These are phyloP conservation scores for Gossypium mustelinum DNA, from an alignment of 345 rosid genomes.

Conservation along the genomic window DNA sequence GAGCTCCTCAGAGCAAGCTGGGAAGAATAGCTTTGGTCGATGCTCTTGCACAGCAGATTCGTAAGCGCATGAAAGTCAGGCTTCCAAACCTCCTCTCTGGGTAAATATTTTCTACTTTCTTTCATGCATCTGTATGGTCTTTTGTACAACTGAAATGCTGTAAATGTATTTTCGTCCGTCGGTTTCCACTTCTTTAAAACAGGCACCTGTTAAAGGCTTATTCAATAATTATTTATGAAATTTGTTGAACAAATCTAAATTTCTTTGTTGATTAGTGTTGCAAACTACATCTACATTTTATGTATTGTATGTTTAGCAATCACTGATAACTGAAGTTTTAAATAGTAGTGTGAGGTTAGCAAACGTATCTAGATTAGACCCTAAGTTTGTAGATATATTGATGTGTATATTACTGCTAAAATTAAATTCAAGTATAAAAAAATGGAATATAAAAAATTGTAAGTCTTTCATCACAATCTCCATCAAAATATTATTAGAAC, in stretches of 20 bases:
- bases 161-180: background rate
- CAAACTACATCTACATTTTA: background rate
- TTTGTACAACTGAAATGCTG: background rate
- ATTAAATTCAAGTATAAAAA: background rate
- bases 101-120: slow-evolving; percentile 28
- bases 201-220: background rate
- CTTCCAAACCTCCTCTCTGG: slow-evolving; percentile 73
- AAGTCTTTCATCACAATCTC: slow-evolving; percentile 2
- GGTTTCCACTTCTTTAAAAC: background rate
- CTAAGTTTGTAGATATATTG: background rate
- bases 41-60: slow-evolving; percentile 66
- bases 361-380: background rate
- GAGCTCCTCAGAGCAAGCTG: slow-evolving; percentile 64
- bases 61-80: slow-evolving; percentile 70
- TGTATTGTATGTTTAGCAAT: slow-evolving; percentile 1
- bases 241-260: background rate
- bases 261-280: background rate
- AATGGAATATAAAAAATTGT: background rate
- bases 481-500: background rate
- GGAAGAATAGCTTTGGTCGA: slow-evolving; percentile 84
- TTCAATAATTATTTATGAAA: background rate
- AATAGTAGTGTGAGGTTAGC: background rate
- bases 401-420: background rate
- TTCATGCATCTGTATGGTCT: background rate
- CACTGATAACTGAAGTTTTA: background rate